Base-by-base conservation (phyloP, 75 land plant species). In the Pinus taeda region DNA sequence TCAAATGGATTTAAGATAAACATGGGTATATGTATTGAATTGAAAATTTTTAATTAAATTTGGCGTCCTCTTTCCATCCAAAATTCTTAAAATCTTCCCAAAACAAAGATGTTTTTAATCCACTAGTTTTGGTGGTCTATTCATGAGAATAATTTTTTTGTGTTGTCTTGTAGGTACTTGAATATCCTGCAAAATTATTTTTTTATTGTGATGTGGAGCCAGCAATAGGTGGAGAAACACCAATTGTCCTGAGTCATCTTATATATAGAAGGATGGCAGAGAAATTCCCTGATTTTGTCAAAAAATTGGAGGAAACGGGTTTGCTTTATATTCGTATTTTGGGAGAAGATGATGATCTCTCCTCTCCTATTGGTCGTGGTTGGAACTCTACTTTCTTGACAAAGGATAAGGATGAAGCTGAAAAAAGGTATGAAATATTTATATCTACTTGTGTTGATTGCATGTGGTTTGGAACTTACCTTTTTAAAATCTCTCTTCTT, bases 311-410 rank as follows among this genome's bases (percentile, higher is more conserved):
- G 71, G 81, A 88, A 72, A 83, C 86, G 61, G 99, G 98, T 18
- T 69, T 97, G 78, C 85, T 97, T 21, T 97, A 97, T 59, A 86
- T 83, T 6, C 77, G 99, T 33, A 76, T 92, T 21, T 77, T 95
- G 60, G 88, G 93, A 57, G 78, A 85, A 83, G 89, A 84, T 74
- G 99, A 97, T 80, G 99, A 97, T 67, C 93, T 88, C 26, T 90
- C 98, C 24, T 97, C 99, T 49, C 92, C 98, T 2, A 97, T 95
- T 49, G 99, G 99, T 55, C 93, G 99, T 49, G 99, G 99, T 1
- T 97, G 99, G 99, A 94, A 94, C 62, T 94, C 98, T 2, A 97
- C 98, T 2, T 97, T 97, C 84, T 71, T 95, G 81, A 97, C 99
- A 37, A 83, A 83, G 42, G 92, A 92, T 73, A 95, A 84, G 66